phyloP scores from a whole-genome alignment of 2,329 filamentous ascomycete genomes.

The Endocalyx cinctus region DNA sequence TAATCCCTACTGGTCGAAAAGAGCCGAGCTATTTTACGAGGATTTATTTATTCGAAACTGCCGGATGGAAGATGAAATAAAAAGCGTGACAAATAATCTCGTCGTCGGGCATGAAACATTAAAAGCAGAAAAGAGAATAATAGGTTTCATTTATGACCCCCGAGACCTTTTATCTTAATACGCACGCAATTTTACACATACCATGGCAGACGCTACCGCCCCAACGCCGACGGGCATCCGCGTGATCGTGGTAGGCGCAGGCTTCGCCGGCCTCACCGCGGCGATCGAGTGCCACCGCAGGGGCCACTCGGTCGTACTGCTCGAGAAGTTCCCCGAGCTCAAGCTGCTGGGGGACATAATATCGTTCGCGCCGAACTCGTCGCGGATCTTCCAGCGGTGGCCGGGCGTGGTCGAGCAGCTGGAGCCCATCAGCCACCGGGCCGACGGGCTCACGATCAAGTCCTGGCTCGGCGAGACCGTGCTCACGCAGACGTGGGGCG shows the following conservation, averaged over 20 bases:
- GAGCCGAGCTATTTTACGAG: too few species aligned
- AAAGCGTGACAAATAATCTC: constrained; percentile 1
- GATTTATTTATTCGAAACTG: background rate
- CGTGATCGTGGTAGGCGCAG: constrained; percentile 45
- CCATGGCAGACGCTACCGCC: too few species aligned
- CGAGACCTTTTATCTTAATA: too few species aligned
- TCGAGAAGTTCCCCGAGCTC: constrained; percentile 42
- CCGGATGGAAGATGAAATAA: constrained; percentile 1
- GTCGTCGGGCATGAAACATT: too few species aligned
- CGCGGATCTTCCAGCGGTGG: constrained; percentile 53
- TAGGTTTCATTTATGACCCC: too few species aligned
- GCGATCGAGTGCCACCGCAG: constrained; percentile 56
- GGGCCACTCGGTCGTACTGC: constrained; percentile 42
- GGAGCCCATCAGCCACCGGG: constrained; percentile 40
- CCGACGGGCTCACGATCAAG: constrained; percentile 42
- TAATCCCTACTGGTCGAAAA: too few species aligned
- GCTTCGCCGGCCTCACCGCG: constrained; percentile 56
- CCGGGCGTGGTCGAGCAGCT: constrained; percentile 44
- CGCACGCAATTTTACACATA: background rate
- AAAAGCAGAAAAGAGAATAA: too few species aligned
- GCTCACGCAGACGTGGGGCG: constrained; percentile 40
- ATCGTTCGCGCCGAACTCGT: constrained; percentile 52
- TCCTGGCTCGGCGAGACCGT: constrained; percentile 47
- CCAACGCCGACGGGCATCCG: constrained; percentile 35
- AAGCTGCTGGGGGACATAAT: constrained; percentile 45